Conservation (phyloP, 2,329 filamentous ascomycete genomes). For the Scortechinia acanthostroma region DNA sequence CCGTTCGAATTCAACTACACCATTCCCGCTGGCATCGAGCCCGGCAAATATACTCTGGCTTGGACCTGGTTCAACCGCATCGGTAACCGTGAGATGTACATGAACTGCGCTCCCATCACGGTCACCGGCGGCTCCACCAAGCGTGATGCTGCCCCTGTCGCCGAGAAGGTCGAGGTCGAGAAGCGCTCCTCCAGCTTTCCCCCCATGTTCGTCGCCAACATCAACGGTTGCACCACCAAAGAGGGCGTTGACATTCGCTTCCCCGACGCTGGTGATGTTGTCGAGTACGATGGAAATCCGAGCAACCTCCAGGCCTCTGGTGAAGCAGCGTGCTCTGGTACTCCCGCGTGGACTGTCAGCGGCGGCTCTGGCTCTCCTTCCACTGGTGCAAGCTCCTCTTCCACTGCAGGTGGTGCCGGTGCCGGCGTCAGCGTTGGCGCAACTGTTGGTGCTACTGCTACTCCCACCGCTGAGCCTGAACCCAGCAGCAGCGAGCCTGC, state of each 20-base stretch:
- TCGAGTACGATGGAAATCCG: slow-evolving; percentile 23
- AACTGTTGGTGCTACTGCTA: slow-evolving; percentile 9
- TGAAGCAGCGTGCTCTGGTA: slow-evolving; percentile 9
- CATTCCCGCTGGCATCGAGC: slow-evolving; percentile 46
- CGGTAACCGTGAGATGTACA: slow-evolving; percentile 69
- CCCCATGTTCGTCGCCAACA: slow-evolving; percentile 59
- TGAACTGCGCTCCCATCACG: slow-evolving; percentile 62
- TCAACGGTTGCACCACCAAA: slow-evolving; percentile 38
- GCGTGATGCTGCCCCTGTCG: slow-evolving; percentile 25
- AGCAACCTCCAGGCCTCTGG: slow-evolving; percentile 13
- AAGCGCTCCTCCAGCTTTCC: slow-evolving; percentile 31
- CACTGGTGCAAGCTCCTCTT: slow-evolving; percentile 3
- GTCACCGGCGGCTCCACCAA: slow-evolving; percentile 22
- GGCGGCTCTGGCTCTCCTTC: slow-evolving; percentile 1
- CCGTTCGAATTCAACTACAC: slow-evolving; percentile 40
- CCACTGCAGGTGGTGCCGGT: slow-evolving; percentile 9
- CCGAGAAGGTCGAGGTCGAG: slow-evolving; percentile 19
- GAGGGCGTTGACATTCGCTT: slow-evolving; percentile 44
- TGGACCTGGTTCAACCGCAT: slow-evolving; percentile 67
- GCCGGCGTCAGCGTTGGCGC: slow-evolving; percentile 8
- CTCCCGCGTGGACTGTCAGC: slow-evolving; percentile 10
- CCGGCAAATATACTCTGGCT: slow-evolving; percentile 57
- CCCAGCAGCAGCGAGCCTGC: too few relatives aligned
- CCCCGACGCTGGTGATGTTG: slow-evolving; percentile 46
- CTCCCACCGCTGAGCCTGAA: slow-evolving; percentile 9